These are phyloP conservation scores for Botryobasidium botryosum DNA, from an alignment of 768 basidiomycete species.

Conservation along the genomic window DNA sequence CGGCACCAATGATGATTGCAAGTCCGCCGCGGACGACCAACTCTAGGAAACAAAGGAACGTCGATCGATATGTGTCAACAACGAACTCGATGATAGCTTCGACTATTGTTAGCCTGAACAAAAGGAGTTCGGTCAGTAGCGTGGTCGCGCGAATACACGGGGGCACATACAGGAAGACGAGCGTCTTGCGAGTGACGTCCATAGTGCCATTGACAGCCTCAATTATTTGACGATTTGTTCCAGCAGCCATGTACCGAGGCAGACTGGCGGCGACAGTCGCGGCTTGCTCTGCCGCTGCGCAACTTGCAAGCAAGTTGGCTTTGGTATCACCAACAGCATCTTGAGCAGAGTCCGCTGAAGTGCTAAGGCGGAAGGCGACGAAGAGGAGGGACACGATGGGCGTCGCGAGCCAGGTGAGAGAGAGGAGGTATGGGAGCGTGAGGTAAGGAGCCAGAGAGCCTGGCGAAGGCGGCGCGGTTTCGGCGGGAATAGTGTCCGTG, in stretches of 20 bases:
- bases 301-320: slow-evolving; percentile 60
- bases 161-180: slow-evolving; percentile 24
- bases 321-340: slow-evolving; percentile 53
- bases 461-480: neutral
- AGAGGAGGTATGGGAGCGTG: slow-evolving; percentile 62
- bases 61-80: slow-evolving; percentile 81
- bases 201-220: slow-evolving; percentile 67
- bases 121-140: neutral
- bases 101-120: slow-evolving; percentile 61
- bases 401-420: slow-evolving; percentile 81
- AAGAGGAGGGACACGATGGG: slow-evolving; percentile 80
- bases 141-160: neutral
- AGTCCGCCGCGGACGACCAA: slow-evolving; percentile 71
- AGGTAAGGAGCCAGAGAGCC: slow-evolving; percentile 60
- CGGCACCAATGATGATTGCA: slow-evolving; percentile 62
- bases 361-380: slow-evolving; percentile 64
- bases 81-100: slow-evolving; percentile 84
- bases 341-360: slow-evolving; percentile 55
- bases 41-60: slow-evolving; percentile 87
- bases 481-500: neutral
- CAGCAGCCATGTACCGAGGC: slow-evolving; percentile 75
- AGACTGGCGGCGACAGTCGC: slow-evolving; percentile 70
- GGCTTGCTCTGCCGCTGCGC: slow-evolving; percentile 68
- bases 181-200: slow-evolving; percentile 52
- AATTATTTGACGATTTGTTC: slow-evolving; percentile 64